phyloP scores from a whole-genome alignment of 164 flowering plant genomes.

The Echeveria elegans region DNA sequence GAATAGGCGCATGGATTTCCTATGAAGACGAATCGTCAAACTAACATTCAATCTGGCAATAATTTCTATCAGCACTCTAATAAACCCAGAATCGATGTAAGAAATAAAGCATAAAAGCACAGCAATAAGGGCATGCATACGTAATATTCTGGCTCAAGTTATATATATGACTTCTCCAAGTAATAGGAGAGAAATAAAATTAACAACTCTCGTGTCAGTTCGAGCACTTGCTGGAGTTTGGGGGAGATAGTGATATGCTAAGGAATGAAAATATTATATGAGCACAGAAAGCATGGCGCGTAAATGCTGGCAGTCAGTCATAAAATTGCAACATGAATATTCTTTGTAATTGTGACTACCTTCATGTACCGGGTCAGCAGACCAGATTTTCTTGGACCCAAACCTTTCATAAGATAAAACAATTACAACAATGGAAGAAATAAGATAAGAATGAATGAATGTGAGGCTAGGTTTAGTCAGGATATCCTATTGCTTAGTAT shows the following conservation, averaged over 20 bases:
- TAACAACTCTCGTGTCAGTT: not conserved
- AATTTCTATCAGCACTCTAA: no score
- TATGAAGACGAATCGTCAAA: constrained; percentile 17
- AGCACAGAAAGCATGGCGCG: not conserved
- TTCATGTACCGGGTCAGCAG: constrained; percentile 81
- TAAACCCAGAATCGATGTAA: no score
- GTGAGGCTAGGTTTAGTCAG: not conserved
- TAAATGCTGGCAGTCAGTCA: not conserved
- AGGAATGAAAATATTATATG: not conserved
- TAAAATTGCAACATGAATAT: not conserved
- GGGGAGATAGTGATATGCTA: no score
- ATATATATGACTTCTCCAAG: no score
- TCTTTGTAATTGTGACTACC: constrained; percentile 27
- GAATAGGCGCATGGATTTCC: constrained; percentile 91
- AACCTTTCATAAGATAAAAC: constrained; percentile 34
- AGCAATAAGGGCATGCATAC: no score
- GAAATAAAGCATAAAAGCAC: no score
- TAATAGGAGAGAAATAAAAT: not conserved
- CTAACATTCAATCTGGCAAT: not conserved
- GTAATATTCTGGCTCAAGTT: no score
- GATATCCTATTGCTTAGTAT: no score
- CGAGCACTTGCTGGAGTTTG: no score
- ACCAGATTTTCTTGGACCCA: constrained; percentile 51
- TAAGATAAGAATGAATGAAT: constrained; percentile 7
- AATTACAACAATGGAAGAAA: not conserved